Conservation (phyloP, 352 stramenopile species). For the Phytophthora agathidicida region DNA sequence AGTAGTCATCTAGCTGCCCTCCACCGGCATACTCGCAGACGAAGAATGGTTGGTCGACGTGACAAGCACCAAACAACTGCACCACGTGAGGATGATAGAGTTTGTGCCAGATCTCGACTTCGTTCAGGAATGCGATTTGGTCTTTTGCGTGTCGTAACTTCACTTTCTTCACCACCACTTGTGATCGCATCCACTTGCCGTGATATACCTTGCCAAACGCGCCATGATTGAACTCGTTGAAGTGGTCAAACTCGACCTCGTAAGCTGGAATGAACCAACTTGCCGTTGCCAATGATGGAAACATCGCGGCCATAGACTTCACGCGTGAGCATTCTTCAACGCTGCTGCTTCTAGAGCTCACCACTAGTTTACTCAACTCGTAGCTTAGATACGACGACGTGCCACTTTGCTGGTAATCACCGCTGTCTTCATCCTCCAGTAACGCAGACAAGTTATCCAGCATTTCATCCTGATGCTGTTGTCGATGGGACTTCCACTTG, state of each 20-base stretch:
- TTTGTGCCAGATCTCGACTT: conserved; percentile 18
- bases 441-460: too few relatives aligned
- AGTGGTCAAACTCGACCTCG: neutral
- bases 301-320: neutral
- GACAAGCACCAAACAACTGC: conserved; percentile 8
- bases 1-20: conserved; percentile 8
- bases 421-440: too few relatives aligned
- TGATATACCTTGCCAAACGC: conserved; percentile 8
- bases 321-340: neutral
- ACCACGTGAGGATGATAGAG: conserved; percentile 11
- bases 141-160: neutral
- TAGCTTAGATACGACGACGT: too few relatives aligned
- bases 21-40: conserved; percentile 15
- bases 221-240: neutral
- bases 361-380: neutral
- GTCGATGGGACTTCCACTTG: neutral
- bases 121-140: conserved; percentile 1
- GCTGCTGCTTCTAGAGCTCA: neutral
- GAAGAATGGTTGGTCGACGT: conserved; percentile 2
- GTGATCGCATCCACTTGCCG: neutral
- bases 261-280: conserved; percentile 1
- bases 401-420: too few relatives aligned
- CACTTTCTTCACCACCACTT: conserved; percentile 1
- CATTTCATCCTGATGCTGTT: neutral
- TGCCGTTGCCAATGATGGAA: neutral